These are phyloP conservation scores for Stemphylium lycopersici DNA, from an alignment of 2,329 filamentous ascomycete genomes.

Conservation along the genomic window DNA sequence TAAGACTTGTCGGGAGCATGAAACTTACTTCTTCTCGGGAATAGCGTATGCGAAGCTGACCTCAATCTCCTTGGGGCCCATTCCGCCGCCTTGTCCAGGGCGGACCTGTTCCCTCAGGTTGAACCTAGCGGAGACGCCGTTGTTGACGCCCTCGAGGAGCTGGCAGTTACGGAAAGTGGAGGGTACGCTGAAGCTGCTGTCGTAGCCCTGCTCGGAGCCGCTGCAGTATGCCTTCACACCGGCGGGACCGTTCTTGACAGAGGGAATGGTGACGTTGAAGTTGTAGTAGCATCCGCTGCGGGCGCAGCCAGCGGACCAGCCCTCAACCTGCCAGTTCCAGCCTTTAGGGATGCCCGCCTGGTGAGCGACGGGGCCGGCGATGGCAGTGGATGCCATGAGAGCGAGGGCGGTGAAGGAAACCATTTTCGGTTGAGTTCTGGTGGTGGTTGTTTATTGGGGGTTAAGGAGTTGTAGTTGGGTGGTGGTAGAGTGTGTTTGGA, in stretches of 20 bases:
- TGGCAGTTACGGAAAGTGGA: constrained; percentile 12
- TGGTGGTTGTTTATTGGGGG: too few relatives aligned
- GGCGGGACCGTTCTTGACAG: constrained; percentile 10
- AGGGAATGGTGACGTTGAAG: constrained; percentile 31
- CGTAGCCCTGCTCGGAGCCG: constrained; percentile 22
- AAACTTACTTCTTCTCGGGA: not conserved
- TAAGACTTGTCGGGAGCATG: not conserved
- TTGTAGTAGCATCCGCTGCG: constrained; percentile 29
- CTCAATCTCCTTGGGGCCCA: not conserved
- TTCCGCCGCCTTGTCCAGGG: not conserved
- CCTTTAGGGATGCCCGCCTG: constrained; percentile 17
- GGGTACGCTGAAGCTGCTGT: constrained; percentile 12
- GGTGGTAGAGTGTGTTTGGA: too few relatives aligned
- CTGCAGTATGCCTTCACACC: constrained; percentile 25
- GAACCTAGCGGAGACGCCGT: constrained; percentile 23
- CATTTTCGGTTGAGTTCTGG: constrained; percentile 5
- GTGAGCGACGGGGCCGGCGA: constrained; percentile 13
- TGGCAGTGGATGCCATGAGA: constrained; percentile 11
- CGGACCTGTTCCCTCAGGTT: not conserved
- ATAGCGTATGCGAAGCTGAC: not conserved
- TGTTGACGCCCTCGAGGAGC: constrained; percentile 24
- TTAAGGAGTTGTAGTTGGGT: too few relatives aligned
- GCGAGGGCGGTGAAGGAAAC: constrained; percentile 18
- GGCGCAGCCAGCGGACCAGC: constrained; percentile 25
- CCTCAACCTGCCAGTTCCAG: constrained; percentile 28